Conservation (phyloP, 2,329 filamentous ascomycete species). For the Xylaria sp. region DNA sequence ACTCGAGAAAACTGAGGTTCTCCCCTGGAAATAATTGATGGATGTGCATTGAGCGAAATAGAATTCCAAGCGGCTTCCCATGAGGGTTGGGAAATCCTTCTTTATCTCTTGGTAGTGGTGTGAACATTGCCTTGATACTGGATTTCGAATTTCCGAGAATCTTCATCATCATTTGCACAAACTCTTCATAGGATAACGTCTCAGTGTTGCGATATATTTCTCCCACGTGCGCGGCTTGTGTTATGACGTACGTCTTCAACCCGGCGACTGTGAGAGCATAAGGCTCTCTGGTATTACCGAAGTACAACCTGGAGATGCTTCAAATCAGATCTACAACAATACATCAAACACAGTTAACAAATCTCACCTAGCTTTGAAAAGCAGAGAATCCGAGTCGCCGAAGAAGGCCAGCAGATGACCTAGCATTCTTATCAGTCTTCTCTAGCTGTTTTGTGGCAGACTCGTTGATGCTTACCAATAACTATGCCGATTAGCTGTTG, state of each 20-base stretch:
- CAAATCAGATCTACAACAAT: too few relatives aligned
- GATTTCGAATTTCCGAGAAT: background rate
- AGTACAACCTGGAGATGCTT: background rate
- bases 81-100: slow-evolving; percentile 6
- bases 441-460: too few relatives aligned
- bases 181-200: slow-evolving; percentile 5
- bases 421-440: too few relatives aligned
- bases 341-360: too few relatives aligned
- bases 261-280: background rate
- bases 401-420: too few relatives aligned
- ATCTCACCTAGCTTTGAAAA: too few relatives aligned
- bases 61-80: background rate
- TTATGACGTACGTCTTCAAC: background rate
- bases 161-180: background rate
- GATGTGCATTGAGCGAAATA: background rate
- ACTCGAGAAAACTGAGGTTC: background rate
- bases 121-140: background rate
- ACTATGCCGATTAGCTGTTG: too few relatives aligned
- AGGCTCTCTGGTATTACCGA: background rate
- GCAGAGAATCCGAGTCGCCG: too few relatives aligned
- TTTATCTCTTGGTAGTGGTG: background rate
- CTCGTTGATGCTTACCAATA: too few relatives aligned
- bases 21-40: background rate
- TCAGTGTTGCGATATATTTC: background rate
- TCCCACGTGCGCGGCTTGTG: background rate